Evolutionary conservation across 352 stramenopile genomes (phyloP), one percentile per base, ranked within the genome.

Genomic region (Bremia lactucae): DNA sequence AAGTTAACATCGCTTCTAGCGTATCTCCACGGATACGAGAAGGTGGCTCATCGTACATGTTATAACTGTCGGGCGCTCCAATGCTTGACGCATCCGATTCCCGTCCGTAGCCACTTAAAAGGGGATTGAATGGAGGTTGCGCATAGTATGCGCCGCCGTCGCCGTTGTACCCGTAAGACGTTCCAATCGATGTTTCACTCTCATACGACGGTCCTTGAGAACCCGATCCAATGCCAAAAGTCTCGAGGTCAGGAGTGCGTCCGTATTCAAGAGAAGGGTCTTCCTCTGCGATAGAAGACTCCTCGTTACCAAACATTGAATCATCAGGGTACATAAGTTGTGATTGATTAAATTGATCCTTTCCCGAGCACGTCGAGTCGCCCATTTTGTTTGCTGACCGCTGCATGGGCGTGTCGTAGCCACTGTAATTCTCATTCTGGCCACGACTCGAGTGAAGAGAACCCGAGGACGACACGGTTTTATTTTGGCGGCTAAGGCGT

Each of bases 81-180:
- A 83, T 63, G 20, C 65, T 80, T 8, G 72, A 85, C 31, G 81
- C 16, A 26, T 85, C 72, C 18, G 69, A 81, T 39, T 78, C 72
- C 13, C 72, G 72, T 0, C 43, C 52, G 34, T 72, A 72, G 21
- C 59, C 62, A 46, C 47, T 64, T 10, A 63, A 36, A 6, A 67
- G 53, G 4, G 62, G 62, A 2, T 63, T 66, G 40, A 72, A 71
- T n/a, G 55, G 28, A 31, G 60, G 47, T 39, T 72, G 59, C 25
- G 57, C 36, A 40, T 59, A 57, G 51, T 66, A 45, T 21, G 38
- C 50, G 16, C 58, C 59, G n/a, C n/a, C n/a, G n/a, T n/a, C n/a
- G n/a, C n/a, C n/a, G n/a, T n/a, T n/a, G 58, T 65, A 72, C 22
- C 62, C 55, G 44, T 71, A 71, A 4, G 68, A 77, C 31, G 68